Base-by-base conservation (phyloP, 129 eudicot species). In the Artemisia annua region DNA sequence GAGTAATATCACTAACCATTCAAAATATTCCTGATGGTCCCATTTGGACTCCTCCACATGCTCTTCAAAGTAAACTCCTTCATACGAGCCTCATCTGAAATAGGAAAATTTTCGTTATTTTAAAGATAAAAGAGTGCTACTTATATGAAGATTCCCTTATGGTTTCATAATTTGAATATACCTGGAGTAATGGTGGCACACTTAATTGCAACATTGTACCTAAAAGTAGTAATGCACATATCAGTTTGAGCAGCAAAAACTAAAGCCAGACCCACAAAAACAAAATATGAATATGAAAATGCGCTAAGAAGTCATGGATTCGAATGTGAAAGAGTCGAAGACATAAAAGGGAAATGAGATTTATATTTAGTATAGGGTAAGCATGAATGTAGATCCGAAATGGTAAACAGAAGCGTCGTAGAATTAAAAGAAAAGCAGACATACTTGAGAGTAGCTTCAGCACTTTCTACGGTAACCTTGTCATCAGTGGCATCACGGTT, bases 161-260 rank as follows among this genome's bases (percentile, higher is more conserved):
- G 14, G 32, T 68, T 6, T n/a, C 13, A 60, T 12, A 66, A 56
- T 12, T 2, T 74, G 12, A 43, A 24, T 53, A 55, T 88, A 94
- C 98, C 98, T 80, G 98, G 98, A 66, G 98, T 94, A 59, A 94
- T 90, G 46, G 98, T 94, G 53, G 98, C 98, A 71, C 98, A 94
- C 85, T 94, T 94, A 53, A 94, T 94, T 19, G 97, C 97, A 74
- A 94, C 98, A 81, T 94, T 94, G 87, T 90, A 94, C 92, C 98
- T 92, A 74, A 57, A 39, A 78, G 65, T 75, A 67, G 30, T 15
- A 74, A 16, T 12, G 66, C 39, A 52, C 22, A 32, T 26, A 51
- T 53, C 66, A 74, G 53, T 39, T 63, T 61, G n/a, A 30, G 49
- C 46, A 13, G 6, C 17, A 49, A 1, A 2, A 26, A 62, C 39